Conservation (phyloP, 2,329 filamentous ascomycete species). For the Hortaea sp. region DNA sequence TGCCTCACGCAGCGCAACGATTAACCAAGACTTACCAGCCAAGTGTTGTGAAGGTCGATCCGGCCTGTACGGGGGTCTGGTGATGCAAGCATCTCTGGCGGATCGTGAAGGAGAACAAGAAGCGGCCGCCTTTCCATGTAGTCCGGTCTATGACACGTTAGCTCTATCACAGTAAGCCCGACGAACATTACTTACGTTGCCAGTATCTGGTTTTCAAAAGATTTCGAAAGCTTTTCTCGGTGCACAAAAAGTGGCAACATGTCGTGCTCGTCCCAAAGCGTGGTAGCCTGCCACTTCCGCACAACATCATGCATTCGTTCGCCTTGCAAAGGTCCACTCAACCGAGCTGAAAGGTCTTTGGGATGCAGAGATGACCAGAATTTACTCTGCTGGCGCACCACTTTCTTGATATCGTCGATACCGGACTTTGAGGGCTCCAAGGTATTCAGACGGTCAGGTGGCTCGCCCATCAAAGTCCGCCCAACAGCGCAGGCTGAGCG, state of each 20-base stretch:
- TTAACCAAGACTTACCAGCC: conserved; percentile 55
- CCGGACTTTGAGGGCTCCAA: conserved; percentile 40
- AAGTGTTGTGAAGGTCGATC: conserved; percentile 74
- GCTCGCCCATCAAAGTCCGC: conserved; percentile 88
- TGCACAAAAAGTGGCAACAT: conserved; percentile 78
- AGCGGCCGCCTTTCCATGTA: conserved; percentile 58
- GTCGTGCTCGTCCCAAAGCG: conserved; percentile 59
- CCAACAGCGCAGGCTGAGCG: conserved; percentile 86
- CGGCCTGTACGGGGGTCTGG: conserved; percentile 49
- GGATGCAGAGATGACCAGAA: conserved; percentile 88
- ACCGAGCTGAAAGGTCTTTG: conserved; percentile 34
- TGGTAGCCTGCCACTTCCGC: conserved; percentile 62
- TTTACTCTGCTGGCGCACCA: conserved; percentile 48
- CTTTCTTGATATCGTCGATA: conserved; percentile 47
- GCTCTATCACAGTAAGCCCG: neutral
- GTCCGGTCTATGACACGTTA: conserved; percentile 42
- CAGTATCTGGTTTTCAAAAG: conserved; percentile 22
- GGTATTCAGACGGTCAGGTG: conserved; percentile 53
- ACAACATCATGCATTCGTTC: conserved; percentile 70
- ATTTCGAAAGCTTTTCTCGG: conserved; percentile 41
- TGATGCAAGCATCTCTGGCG: conserved; percentile 41
- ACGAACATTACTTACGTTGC: conserved; percentile 19
- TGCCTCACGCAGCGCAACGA: conserved; percentile 21
- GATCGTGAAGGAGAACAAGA: conserved; percentile 72
- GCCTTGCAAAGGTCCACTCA: conserved; percentile 31